A percentile compares a stretch with the other conserved stretches of the same genome.
These are phyloP conservation scores for Dryadomyces quercus-mongolicae DNA, from an alignment of 2,329 filamentous ascomycete species.

Conservation along the genomic window DNA sequence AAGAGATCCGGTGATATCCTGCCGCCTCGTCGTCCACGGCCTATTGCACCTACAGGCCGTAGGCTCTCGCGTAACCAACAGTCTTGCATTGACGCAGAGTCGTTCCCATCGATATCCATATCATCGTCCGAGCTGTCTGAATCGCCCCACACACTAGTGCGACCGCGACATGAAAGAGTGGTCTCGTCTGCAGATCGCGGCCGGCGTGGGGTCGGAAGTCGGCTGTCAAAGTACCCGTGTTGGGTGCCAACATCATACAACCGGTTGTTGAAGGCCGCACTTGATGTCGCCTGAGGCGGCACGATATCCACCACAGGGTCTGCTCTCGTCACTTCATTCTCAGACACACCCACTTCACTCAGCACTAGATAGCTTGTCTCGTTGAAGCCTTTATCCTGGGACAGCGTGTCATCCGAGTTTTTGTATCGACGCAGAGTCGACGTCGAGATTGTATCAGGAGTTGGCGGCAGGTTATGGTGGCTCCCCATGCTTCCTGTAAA, in stretches of 20 bases:
- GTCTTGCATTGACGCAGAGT: conserved; percentile 40
- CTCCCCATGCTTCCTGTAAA: conserved; percentile 26
- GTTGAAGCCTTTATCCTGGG: conserved; percentile 17
- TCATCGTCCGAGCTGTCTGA: conserved; percentile 26
- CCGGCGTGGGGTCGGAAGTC: conserved; percentile 22
- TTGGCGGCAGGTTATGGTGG: conserved; percentile 38
- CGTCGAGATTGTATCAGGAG: conserved; percentile 47
- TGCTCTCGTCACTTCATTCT: too few species aligned
- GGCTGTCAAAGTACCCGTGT: conserved; percentile 17
- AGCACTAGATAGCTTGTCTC: conserved; percentile 21
- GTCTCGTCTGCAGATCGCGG: conserved; percentile 36
- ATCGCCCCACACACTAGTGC: conserved; percentile 29
- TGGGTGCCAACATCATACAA: conserved; percentile 13
- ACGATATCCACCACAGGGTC: too few species aligned
- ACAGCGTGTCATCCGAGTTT: conserved; percentile 36
- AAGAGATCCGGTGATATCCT: conserved; percentile 40
- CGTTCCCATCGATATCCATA: conserved; percentile 26
- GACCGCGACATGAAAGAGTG: conserved; percentile 22
- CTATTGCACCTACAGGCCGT: conserved; percentile 22
- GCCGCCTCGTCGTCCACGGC: conserved; percentile 5
- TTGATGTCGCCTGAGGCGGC: conserved; percentile 18
- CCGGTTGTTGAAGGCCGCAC: conserved; percentile 20
- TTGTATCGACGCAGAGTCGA: conserved; percentile 38
- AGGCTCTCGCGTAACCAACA: conserved; percentile 46
- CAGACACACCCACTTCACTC: conserved; percentile 18